Percentiles rank a stretch among this genome's conserved stretches.
Conservation (phyloP, 192 early-diverging fungal species). For the Backusella parvicylindrica region DNA sequence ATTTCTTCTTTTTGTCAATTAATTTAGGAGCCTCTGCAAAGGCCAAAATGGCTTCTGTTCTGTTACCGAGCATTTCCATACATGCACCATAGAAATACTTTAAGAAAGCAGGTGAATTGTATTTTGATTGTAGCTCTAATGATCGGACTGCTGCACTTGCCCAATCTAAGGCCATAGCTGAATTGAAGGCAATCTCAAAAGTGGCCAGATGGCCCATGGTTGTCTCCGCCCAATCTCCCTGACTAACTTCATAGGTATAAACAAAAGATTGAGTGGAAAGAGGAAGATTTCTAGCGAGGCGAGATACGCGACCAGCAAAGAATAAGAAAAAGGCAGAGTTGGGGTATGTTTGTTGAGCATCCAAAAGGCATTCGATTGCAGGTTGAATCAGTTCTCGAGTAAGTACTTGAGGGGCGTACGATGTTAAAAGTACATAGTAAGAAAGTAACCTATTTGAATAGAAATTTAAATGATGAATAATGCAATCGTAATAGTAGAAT, state of each 20-base stretch:
- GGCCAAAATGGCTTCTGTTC: conserved; percentile 68
- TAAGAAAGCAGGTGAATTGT: conserved; percentile 48
- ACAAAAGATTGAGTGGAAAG: conserved; percentile 35
- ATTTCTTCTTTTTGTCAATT: conserved; percentile 43
- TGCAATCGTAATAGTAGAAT: neutral
- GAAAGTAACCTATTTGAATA: conserved; percentile 20
- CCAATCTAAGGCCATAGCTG: conserved; percentile 30
- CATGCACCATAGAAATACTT: conserved; percentile 48
- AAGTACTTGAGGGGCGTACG: conserved; percentile 32
- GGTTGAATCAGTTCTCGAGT: conserved; percentile 29
- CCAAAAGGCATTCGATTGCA: conserved; percentile 32
- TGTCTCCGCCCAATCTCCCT: conserved; percentile 33
- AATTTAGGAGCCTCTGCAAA: conserved; percentile 50
- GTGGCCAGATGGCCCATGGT: conserved; percentile 22
- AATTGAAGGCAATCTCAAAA: conserved; percentile 34
- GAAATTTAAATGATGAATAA: neutral
- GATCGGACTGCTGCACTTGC: conserved; percentile 12
- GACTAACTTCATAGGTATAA: conserved; percentile 28
- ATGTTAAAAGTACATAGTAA: conserved; percentile 37
- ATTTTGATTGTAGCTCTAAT: conserved; percentile 29
- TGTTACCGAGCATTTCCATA: conserved; percentile 58
- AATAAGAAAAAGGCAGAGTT: conserved; percentile 38
- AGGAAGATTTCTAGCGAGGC: conserved; percentile 31
- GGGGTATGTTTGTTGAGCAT: conserved; percentile 33
- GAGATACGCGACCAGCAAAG: conserved; percentile 36